phyloP scores from a whole-genome alignment of 345 rosid genomes.

The Pistacia integerrima region DNA sequence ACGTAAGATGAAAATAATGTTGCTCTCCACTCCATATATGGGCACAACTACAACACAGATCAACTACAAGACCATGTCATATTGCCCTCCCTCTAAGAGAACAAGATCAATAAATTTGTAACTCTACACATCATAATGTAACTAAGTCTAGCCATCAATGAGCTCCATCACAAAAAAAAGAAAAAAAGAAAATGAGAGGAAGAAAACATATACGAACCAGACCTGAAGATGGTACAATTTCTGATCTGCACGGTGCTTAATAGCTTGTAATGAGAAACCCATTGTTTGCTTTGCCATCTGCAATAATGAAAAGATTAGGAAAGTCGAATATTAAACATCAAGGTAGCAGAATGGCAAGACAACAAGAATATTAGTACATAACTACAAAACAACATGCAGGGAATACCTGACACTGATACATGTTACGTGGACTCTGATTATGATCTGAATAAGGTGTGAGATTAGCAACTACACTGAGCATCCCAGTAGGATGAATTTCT shows the following conservation, averaged over 20 bases:
- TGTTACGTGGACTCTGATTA: constrained; percentile 97
- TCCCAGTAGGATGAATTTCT: constrained; percentile 92
- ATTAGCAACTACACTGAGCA: constrained; percentile 97
- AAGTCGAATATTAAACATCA: constrained; percentile 12
- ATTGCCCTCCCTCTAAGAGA: background rate
- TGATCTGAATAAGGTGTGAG: constrained; percentile 99
- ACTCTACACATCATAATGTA: background rate
- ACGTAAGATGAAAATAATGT: background rate
- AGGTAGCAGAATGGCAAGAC: background rate
- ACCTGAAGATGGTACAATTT: constrained; percentile 98
- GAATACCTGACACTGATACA: constrained; percentile 97
- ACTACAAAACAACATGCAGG: constrained; percentile 11
- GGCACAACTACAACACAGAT: background rate
- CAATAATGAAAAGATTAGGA: background rate
- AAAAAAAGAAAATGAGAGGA: background rate
- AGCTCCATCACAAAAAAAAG: background rate
- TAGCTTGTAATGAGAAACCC: constrained; percentile 89
- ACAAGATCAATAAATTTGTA: background rate
- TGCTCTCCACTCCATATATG: constrained; percentile 5
- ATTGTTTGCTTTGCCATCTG: constrained; percentile 99
- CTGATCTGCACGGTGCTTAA: constrained; percentile 85
- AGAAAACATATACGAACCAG: background rate
- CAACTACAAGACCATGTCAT: background rate
- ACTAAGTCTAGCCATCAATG: too few species aligned
- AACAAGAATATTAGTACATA: background rate